A percentile compares a stretch with the other conserved stretches of the same genome.
Conservation (phyloP, 2,329 filamentous ascomycete species). For the Hypoxylon sp. region DNA sequence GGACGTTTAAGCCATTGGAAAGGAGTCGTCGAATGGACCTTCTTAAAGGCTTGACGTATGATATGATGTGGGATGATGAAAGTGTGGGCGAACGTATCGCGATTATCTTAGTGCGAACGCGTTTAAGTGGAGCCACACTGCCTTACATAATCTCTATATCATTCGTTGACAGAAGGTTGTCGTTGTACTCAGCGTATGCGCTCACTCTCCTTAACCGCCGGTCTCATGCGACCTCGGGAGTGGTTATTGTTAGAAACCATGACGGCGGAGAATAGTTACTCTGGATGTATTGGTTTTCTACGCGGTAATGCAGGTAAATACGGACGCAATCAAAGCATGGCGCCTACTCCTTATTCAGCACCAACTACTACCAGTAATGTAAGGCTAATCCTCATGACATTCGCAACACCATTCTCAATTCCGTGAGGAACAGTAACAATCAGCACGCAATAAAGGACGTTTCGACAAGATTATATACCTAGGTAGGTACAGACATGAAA, state of each 20-base stretch:
- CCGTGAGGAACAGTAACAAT: not conserved
- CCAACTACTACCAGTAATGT: not conserved
- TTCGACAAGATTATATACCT: slow-evolving; percentile 15
- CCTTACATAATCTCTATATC: slow-evolving; percentile 24
- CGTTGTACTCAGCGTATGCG: not conserved
- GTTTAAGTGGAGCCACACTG: slow-evolving; percentile 18
- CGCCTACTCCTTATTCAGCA: not conserved
- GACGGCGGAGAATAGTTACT: not conserved
- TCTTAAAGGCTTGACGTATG: slow-evolving; percentile 34
- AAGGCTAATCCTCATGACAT: not conserved
- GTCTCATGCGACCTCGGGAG: slow-evolving; percentile 12
- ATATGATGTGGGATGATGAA: slow-evolving; percentile 43
- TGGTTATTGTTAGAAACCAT: slow-evolving; percentile 26
- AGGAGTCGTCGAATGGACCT: slow-evolving; percentile 19
- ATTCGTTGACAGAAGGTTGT: slow-evolving; percentile 2
- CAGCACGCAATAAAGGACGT: slow-evolving; percentile 24
- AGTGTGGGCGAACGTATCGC: slow-evolving; percentile 34
- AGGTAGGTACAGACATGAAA: slow-evolving; percentile 40
- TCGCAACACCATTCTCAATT: not conserved
- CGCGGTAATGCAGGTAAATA: not conserved
- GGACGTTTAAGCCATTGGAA: slow-evolving; percentile 5
- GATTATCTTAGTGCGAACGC: slow-evolving; percentile 12
- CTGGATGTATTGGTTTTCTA: not conserved
- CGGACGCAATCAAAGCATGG: not conserved
- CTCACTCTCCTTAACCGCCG: slow-evolving; percentile 15